Conservation (phyloP, 345 rosid genomes). For the Eucalyptus sp. region DNA sequence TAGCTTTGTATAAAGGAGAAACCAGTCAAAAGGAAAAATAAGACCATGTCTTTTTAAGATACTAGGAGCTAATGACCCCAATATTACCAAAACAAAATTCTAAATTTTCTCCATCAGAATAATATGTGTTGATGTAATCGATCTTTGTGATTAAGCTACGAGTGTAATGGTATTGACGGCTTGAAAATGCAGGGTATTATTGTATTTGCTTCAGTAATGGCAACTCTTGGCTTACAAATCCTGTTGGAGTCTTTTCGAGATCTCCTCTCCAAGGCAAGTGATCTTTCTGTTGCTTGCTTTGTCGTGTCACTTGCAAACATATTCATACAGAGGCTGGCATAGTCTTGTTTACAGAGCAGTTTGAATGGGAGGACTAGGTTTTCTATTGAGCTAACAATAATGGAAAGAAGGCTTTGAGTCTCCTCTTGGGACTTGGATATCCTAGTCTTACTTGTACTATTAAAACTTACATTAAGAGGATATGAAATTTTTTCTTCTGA, state of each 20-base stretch:
- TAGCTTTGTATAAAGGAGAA: not conserved
- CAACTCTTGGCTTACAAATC: slow-evolving; percentile 24
- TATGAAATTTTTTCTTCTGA: not conserved
- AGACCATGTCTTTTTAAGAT: not conserved
- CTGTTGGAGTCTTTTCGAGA: slow-evolving; percentile 21
- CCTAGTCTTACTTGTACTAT: not conserved
- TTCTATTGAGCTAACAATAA: not conserved
- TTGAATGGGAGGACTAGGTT: not conserved
- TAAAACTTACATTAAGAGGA: not conserved
- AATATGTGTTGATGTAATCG: not conserved
- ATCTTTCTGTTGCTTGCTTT: not conserved
- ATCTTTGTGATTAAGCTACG: not conserved
- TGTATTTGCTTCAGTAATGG: slow-evolving; percentile 32
- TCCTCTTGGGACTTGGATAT: not conserved
- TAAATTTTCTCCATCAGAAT: not conserved
- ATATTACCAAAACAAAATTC: not conserved
- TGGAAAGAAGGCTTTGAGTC: not conserved
- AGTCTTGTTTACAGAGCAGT: not conserved
- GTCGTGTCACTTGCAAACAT: not conserved
- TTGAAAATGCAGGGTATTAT: slow-evolving; percentile 5
- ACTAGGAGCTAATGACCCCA: not conserved
- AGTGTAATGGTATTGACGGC: not conserved
- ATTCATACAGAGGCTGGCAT: not conserved
- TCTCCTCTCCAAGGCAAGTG: slow-evolving; percentile 11
- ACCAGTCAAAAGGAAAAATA: not conserved